Conservation (phyloP, 371 early-diverging fungal species). For the Haplosporangium sp. region DNA sequence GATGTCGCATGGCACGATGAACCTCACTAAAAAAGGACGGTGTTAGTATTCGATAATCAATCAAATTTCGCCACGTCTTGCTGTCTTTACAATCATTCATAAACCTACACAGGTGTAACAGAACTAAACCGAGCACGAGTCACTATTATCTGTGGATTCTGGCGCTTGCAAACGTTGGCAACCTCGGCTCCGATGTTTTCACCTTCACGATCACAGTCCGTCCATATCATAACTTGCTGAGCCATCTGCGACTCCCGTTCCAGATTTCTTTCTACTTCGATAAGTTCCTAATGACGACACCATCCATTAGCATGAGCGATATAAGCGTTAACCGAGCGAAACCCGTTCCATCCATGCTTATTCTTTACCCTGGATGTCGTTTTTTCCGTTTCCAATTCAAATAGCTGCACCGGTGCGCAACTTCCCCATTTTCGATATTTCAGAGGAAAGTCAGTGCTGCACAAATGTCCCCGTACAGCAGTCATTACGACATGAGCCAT, state of each 20-base stretch:
- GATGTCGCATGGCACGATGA: slow-evolving; percentile 80
- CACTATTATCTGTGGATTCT: slow-evolving; percentile 74
- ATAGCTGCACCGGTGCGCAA: slow-evolving; percentile 69
- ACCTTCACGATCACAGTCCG: slow-evolving; percentile 99
- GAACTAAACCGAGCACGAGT: slow-evolving; percentile 87
- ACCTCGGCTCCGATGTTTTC: slow-evolving; percentile 98
- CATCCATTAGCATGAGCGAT: not conserved
- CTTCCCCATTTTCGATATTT: slow-evolving; percentile 70
- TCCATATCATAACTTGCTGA: slow-evolving; percentile 95
- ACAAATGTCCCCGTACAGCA: slow-evolving; percentile 85
- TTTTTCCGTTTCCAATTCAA: slow-evolving; percentile 69
- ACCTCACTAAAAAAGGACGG: slow-evolving; percentile 71
- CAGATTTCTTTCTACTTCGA: slow-evolving; percentile 75
- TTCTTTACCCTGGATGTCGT: slow-evolving; percentile 19
- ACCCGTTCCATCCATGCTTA: not conserved
- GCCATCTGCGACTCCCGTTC: slow-evolving; percentile 67
- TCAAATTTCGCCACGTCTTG: too few relatives aligned
- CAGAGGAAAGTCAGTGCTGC: slow-evolving; percentile 71
- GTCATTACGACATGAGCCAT: slow-evolving; percentile 86
- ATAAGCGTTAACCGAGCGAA: too few relatives aligned
- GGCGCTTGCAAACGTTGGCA: slow-evolving; percentile 69
- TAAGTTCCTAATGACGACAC: slow-evolving; percentile 43
- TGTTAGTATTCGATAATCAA: not conserved
- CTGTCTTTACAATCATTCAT: not conserved
- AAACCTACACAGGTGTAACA: slow-evolving; percentile 69